Evolutionary conservation across 257 asterid genomes (phyloP).

Genomic region (Primulina huaijiensis): DNA sequence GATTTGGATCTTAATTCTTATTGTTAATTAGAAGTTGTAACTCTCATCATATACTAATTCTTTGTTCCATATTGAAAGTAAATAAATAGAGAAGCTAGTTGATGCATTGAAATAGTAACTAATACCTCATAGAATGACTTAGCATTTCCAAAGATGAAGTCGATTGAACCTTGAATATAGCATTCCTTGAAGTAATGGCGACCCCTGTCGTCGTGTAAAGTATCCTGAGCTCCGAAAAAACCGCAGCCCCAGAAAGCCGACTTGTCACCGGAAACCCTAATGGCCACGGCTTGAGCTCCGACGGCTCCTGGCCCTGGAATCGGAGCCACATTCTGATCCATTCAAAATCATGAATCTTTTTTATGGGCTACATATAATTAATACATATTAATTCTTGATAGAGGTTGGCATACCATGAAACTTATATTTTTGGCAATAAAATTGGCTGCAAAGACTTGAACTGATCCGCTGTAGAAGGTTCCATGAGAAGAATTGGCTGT

Average conservation of each 20-base stretch:
- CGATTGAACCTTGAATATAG: conserved; percentile 93
- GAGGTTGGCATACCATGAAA: conserved; percentile 56
- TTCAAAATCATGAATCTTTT: not conserved
- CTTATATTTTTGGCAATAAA: conserved; percentile 86
- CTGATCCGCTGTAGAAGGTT: conserved; percentile 82
- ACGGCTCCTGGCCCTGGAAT: conserved; percentile 70
- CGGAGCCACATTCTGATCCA: conserved; percentile 76
- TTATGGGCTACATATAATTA: not conserved
- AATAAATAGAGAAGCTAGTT: not conserved
- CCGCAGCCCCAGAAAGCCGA: conserved; percentile 95
- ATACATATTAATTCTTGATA: not conserved
- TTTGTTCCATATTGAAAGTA: too few species aligned
- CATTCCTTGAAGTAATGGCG: conserved; percentile 91
- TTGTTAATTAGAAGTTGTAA: too few species aligned
- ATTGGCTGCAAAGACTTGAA: conserved; percentile 77
- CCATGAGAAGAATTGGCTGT: conserved; percentile 81
- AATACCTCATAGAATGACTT: conserved; percentile 80
- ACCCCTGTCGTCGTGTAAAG: conserved; percentile 87
- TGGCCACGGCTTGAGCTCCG: conserved; percentile 94
- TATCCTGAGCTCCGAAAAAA: conserved; percentile 93
- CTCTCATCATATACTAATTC: too few species aligned
- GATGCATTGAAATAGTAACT: not conserved
- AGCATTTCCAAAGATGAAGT: conserved; percentile 84
- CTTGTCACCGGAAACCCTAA: conserved; percentile 69
- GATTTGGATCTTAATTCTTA: too few species aligned